Percentiles rank a stretch among this genome's conserved stretches.
phyloP scores from a whole-genome alignment of 805 yeast species.

The Candida coquimbonensis region DNA sequence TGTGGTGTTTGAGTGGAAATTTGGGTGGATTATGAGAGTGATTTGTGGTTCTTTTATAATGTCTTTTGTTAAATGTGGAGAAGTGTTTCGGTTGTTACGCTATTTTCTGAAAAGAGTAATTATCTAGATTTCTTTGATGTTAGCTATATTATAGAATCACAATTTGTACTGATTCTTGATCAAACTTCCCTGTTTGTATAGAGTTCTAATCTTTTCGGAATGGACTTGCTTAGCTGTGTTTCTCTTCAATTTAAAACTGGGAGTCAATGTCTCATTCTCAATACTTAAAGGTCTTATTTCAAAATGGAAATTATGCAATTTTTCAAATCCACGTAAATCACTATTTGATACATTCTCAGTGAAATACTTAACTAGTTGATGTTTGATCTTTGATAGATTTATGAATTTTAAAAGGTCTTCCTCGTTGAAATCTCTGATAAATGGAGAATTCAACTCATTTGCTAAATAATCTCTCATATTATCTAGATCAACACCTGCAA shows the following conservation, averaged over 20 bases:
- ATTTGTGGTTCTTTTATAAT: neutral
- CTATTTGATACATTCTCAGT: conserved; percentile 3
- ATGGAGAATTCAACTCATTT: neutral
- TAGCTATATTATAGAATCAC: neutral
- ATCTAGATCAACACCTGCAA: conserved; percentile 48
- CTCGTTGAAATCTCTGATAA: conserved; percentile 2
- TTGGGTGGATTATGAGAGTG: neutral
- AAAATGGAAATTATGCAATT: conserved; percentile 38
- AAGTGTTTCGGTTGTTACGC: neutral
- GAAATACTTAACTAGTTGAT: conserved; percentile 3
- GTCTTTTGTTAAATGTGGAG: neutral
- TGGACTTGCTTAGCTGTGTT: conserved; percentile 37
- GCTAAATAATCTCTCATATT: conserved; percentile 9
- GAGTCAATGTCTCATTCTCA: conserved; percentile 47
- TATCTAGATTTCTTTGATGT: neutral
- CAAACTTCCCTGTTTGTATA: conserved; percentile 44
- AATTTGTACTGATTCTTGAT: conserved; percentile 2
- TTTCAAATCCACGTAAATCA: conserved; percentile 43
- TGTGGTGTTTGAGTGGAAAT: no score
- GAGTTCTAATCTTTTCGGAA: conserved; percentile 29
- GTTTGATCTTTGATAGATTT: conserved; percentile 4
- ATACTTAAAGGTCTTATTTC: conserved; percentile 43
- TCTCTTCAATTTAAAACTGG: conserved; percentile 43
- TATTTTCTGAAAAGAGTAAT: neutral
- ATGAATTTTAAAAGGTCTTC: conserved; percentile 4